Percentiles rank a stretch among this genome's conserved stretches.
Evolutionary conservation across 305 asterid species (phyloP).

Genomic region (Fraxinus velutina): DNA sequence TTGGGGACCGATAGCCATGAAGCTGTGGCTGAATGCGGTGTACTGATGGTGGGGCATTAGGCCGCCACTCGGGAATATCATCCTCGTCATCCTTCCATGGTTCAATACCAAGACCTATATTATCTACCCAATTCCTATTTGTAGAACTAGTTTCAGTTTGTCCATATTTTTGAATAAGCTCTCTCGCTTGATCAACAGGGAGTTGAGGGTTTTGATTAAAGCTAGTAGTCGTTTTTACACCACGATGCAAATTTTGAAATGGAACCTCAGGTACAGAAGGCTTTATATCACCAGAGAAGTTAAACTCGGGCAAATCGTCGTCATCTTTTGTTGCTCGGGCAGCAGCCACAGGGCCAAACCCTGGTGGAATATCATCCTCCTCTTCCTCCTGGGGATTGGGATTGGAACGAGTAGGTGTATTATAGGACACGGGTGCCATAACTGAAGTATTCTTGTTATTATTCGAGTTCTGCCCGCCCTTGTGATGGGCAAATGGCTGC

Average conservation of each 20-base stretch:
- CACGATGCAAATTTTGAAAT: conserved; percentile 27
- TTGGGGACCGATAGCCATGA: conserved; percentile 28
- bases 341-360: conserved; percentile 58
- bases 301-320: conserved; percentile 88
- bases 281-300: conserved; percentile 43
- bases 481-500: conserved; percentile 48
- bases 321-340: conserved; percentile 46
- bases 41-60: conserved; percentile 37
- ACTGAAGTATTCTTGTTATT: conserved; percentile 35
- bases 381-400: conserved; percentile 38
- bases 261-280: conserved; percentile 27
- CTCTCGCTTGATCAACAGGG: conserved; percentile 72
- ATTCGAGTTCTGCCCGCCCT: conserved; percentile 53
- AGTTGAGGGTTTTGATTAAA: conserved; percentile 22
- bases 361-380: conserved; percentile 83
- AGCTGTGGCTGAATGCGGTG: conserved; percentile 22
- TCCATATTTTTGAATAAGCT: conserved; percentile 81
- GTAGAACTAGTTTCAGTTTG: conserved; percentile 38
- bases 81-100: conserved; percentile 89
- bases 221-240: conserved; percentile 15
- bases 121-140: conserved; percentile 28
- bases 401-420: conserved; percentile 7
- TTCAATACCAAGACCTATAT: conserved; percentile 44
- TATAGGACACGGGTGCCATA: conserved; percentile 23
- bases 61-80: conserved; percentile 94